Evolutionary conservation across 139 green algal genomes (phyloP).

Genomic region (Picochlorum sp.): DNA sequence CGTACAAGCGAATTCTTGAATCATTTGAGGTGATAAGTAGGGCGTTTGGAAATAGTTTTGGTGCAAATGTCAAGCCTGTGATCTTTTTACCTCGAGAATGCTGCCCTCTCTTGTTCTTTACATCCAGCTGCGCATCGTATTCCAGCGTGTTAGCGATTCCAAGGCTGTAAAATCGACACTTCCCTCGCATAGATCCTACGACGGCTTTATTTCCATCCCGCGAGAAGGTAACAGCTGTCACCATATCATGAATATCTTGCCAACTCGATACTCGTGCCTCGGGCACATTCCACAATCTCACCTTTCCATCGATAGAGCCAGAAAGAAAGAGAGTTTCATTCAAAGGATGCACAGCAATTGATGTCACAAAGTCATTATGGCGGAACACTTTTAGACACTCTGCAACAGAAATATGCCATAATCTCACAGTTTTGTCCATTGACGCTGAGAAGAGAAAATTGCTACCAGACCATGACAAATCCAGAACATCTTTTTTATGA

Average conservation of each 20-base stretch:
- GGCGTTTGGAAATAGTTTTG: constrained; percentile 23
- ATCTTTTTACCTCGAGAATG: constrained; percentile 61
- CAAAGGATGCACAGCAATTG: constrained; percentile 71
- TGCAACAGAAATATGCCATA: constrained; percentile 75
- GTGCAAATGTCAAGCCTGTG: constrained; percentile 57
- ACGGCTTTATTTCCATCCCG: constrained; percentile 46
- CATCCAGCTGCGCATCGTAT: constrained; percentile 67
- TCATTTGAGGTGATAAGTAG: constrained; percentile 85
- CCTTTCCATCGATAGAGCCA: constrained; percentile 75
- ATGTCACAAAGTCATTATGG: constrained; percentile 73
- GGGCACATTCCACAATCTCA: constrained; percentile 78
- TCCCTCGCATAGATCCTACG: constrained; percentile 62
- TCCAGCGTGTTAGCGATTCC: constrained; percentile 44
- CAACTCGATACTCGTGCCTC: constrained; percentile 61
- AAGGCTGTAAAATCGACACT: constrained; percentile 54
- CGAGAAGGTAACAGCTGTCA: constrained; percentile 71
- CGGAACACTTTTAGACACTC: constrained; percentile 66
- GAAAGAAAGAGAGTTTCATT: constrained; percentile 74
- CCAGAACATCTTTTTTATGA: constrained; percentile 70
- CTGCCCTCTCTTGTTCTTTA: constrained; percentile 53
- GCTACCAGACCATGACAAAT: constrained; percentile 69
- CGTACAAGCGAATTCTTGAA: constrained; percentile 59
- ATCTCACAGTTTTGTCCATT: constrained; percentile 81
- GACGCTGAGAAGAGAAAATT: constrained; percentile 76
- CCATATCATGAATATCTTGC: constrained; percentile 80